A percentile compares a stretch with the other conserved stretches of the same genome.
Evolutionary conservation across 2,329 filamentous ascomycete species (phyloP).

Genomic region (Xylaria digitata): DNA sequence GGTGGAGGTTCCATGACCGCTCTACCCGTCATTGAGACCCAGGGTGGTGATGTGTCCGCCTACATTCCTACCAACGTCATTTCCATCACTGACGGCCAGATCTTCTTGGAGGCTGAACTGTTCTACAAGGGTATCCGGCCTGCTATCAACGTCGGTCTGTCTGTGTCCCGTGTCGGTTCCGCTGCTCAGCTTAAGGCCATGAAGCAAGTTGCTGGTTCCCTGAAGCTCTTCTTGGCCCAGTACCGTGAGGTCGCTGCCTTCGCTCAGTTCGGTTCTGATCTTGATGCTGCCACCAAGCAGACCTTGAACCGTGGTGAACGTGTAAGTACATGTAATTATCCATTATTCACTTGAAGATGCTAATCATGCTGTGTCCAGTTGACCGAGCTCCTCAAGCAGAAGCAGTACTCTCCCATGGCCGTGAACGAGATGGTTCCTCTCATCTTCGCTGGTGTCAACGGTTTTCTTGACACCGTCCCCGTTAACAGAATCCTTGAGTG

Average conservation of each 20-base stretch:
- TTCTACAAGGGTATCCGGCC: constrained; percentile 99
- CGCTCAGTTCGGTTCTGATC: constrained; percentile 99
- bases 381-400: constrained; percentile 99
- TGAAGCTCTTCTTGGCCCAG: constrained; percentile 99
- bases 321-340: constrained; percentile 66
- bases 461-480: constrained; percentile 87
- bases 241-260: constrained; percentile 99
- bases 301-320: constrained; percentile 98
- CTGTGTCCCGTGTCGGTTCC: constrained; percentile 99
- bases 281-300: constrained; percentile 99
- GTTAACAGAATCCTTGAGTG: constrained; percentile 91
- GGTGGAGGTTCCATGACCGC: constrained; percentile 97
- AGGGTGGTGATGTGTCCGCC: constrained; percentile 99
- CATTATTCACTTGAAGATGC: constrained; percentile 21
- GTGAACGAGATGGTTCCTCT: constrained; percentile 99
- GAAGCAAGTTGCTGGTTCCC: constrained; percentile 99
- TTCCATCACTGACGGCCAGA: constrained; percentile 99
- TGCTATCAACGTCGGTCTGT: constrained; percentile 99
- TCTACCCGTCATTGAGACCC: constrained; percentile 97
- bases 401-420: constrained; percentile 98
- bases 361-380: constrained; percentile 60
- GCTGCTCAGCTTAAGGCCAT: constrained; percentile 99
- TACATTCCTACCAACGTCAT: constrained; percentile 99
- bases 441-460: constrained; percentile 99
- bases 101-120: constrained; percentile 98